Base-by-base conservation (phyloP, 2,329 filamentous ascomycete species). In the Cordyceps fumosorosea region DNA sequence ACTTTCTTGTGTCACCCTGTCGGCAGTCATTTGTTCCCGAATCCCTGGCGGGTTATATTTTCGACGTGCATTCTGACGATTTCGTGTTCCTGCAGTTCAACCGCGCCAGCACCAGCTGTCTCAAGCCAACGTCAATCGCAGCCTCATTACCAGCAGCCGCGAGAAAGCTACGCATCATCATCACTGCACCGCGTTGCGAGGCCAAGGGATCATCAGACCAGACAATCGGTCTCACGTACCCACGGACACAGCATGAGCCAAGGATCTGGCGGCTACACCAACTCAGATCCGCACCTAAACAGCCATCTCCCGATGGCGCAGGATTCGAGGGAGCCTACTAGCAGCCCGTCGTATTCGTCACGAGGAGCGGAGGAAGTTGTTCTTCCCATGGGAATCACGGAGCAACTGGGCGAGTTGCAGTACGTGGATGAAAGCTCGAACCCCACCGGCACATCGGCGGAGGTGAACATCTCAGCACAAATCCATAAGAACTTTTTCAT, bases 401-500 rank as follows among this genome's bases (percentile, higher is more conserved):
- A 78, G 32, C 79, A 78, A 44, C 77, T 87, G 58, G 84, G 84
- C 47, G 81, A 81, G 80, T 81, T 62, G 29, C 29, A 29, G 29
- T 88, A 87, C 68, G 78, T 75, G 3, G 83, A 90, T 55, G 73
- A 70, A 7, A 72, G 67, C 16, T 66, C 67, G 54, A 76, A 78
- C 2, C 77, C 80, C 1, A 81, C 95, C 3, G 59, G 42, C 14
- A 5, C 10, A 1, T 18, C 32, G 8, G 18, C 51, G 10, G 42
- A 32, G 0, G 26, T 45, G 18, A 40, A 90, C 16, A 90, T 96
- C 65, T 81, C 87, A 34, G 90, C 90, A 42, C 88, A 86, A 68
- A 91, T 96, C 64, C 90, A 96, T 73, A 96, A 96, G 69, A 92
- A 92, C 0, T 96, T 96, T 76, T 96, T 96, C 72, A 78, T 87